A percentile compares a stretch with the other conserved stretches of the same genome.
Conservation (phyloP, 2,329 filamentous ascomycete genomes). For the Aspergillus fijiensis region DNA sequence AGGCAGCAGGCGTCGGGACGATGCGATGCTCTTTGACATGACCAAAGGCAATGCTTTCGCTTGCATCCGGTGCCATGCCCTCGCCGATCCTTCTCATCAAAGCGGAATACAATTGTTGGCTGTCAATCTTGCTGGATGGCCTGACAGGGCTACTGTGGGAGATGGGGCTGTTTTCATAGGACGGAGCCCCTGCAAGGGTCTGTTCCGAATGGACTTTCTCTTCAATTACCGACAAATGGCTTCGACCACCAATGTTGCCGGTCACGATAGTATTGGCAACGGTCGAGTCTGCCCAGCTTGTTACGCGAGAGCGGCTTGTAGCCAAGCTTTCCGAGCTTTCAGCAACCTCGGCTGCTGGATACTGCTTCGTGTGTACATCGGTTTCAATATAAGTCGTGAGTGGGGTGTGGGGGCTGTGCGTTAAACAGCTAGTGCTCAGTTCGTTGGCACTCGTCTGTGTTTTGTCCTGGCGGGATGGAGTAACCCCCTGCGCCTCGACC, state of each 20-base stretch:
- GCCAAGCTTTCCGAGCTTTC: constrained; percentile 36
- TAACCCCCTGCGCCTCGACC: constrained; percentile 24
- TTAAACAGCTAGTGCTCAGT: constrained; percentile 11
- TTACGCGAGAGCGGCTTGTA: constrained; percentile 45
- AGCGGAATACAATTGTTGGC: constrained; percentile 45
- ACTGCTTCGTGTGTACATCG: constrained; percentile 5
- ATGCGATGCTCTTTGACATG: constrained; percentile 32
- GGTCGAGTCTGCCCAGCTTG: constrained; percentile 51
- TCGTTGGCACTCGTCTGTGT: background rate
- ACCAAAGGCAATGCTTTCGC: constrained; percentile 29
- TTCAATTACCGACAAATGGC: constrained; percentile 45
- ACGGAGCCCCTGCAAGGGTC: background rate
- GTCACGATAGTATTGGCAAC: constrained; percentile 42
- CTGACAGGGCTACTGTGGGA: constrained; percentile 16
- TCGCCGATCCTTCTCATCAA: constrained; percentile 43
- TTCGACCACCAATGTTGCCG: constrained; percentile 32
- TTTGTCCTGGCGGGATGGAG: constrained; percentile 19
- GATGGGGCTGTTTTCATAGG: constrained; percentile 9
- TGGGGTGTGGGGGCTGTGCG: background rate
- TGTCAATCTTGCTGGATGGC: constrained; percentile 32
- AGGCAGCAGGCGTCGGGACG: constrained; percentile 30
- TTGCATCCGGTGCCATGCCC: constrained; percentile 15
- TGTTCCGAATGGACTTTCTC: constrained; percentile 36
- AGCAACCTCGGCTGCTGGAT: constrained; percentile 24
- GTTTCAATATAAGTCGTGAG: background rate